Conservation (phyloP, 805 yeast genomes). For the Lachancea meyersii region DNA sequence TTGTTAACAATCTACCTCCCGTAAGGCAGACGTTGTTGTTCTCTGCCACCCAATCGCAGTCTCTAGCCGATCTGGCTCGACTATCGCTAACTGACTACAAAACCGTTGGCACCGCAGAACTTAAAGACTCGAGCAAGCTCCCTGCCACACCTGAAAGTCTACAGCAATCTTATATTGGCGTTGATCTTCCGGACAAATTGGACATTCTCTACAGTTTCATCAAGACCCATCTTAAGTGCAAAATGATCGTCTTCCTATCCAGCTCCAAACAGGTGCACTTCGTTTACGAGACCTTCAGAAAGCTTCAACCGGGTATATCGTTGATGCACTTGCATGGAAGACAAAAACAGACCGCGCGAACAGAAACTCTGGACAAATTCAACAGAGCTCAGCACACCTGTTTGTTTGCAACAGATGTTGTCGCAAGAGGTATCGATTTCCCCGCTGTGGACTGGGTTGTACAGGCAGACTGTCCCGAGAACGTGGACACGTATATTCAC, state of each 20-base stretch:
- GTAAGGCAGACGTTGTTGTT: slow-evolving; percentile 78
- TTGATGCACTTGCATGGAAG: slow-evolving; percentile 81
- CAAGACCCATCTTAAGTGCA: slow-evolving; percentile 72
- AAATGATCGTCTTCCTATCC: slow-evolving; percentile 76
- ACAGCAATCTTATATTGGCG: slow-evolving; percentile 74
- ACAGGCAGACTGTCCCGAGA: slow-evolving; percentile 89
- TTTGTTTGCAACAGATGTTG: slow-evolving; percentile 83
- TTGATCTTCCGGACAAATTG: slow-evolving; percentile 72
- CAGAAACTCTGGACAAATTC: slow-evolving; percentile 75
- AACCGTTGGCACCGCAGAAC: slow-evolving; percentile 41
- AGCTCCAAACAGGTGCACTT: slow-evolving; percentile 89
- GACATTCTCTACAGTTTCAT: slow-evolving; percentile 82
- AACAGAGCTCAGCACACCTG: slow-evolving; percentile 74
- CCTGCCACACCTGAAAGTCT: slow-evolving; percentile 72
- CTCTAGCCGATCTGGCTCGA: slow-evolving; percentile 76
- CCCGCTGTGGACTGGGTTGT: slow-evolving; percentile 95
- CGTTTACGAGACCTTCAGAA: slow-evolving; percentile 79
- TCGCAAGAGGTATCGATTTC: slow-evolving; percentile 87
- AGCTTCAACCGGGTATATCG: slow-evolving; percentile 88
- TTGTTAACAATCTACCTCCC: slow-evolving; percentile 69
- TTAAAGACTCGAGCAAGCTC: slow-evolving; percentile 52
- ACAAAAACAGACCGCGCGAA: slow-evolving; percentile 82
- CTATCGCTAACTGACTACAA: slow-evolving; percentile 42
- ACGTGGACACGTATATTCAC: slow-evolving; percentile 81
- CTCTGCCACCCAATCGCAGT: slow-evolving; percentile 86